Conservation (phyloP, 345 rosid genomes). For the Moricandia arvensis region DNA sequence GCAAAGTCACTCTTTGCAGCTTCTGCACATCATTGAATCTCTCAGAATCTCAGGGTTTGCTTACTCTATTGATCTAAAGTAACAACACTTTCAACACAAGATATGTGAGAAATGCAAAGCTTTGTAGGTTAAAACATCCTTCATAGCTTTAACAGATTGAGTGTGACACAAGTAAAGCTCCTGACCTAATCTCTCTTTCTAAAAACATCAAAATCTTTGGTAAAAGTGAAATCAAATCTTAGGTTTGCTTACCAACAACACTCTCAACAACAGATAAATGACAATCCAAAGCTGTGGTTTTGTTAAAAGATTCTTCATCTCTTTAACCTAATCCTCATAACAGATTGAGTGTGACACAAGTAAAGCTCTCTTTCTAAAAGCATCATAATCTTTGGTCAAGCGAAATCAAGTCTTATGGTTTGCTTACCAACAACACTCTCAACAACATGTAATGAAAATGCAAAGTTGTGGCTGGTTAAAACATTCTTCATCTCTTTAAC, state of each 20-base stretch:
- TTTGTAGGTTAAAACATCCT: neutral
- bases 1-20: conserved; percentile 44
- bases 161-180: neutral
- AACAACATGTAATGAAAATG: neutral
- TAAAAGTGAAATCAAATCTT: no score
- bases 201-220: neutral
- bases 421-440: neutral
- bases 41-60: neutral
- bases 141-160: neutral
- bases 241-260: neutral
- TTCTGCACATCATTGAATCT: conserved; percentile 27
- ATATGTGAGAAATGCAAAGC: neutral
- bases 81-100: neutral
- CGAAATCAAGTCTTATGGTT: no score
- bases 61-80: neutral
- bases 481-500: neutral
- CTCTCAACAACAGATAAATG: neutral
- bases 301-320: neutral
- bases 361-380: neutral
- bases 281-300: neutral
- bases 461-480: neutral
- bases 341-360: neutral
- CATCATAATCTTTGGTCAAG: neutral
- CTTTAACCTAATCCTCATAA: neutral
- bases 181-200: neutral